A percentile compares a stretch with the other conserved stretches of the same genome.
Conservation (phyloP, 495 filamentous ascomycete genomes). For the Corynascus novoguineensis region DNA sequence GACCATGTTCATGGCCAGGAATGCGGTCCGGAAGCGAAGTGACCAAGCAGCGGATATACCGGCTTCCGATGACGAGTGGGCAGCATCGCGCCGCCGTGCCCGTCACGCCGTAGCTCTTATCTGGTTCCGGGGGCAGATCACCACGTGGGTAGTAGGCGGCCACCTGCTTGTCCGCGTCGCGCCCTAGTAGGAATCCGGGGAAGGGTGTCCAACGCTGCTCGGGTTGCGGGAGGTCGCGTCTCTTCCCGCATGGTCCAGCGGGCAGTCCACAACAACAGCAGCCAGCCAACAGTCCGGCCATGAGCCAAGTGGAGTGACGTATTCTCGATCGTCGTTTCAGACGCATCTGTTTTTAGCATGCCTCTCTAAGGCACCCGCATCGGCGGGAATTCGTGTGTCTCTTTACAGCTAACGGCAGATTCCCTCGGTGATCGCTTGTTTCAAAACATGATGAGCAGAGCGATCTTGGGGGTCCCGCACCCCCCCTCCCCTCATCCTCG, state of each 20-base stretch:
- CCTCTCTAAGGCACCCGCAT: neutral
- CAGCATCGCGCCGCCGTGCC: conserved; percentile 1
- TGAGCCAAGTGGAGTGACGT: neutral
- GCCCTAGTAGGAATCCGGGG: neutral
- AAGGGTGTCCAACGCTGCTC: neutral
- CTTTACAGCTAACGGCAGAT: conserved; percentile 6
- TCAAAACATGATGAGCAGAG: conserved; percentile 17
- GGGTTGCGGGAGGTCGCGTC: neutral
- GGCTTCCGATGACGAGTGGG: neutral
- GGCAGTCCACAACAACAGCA: neutral
- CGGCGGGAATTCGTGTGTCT: neutral
- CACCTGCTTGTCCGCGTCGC: neutral
- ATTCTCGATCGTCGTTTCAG: neutral
- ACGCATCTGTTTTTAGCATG: conserved; percentile 12
- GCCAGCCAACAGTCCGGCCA: neutral
- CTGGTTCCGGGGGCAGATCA: conserved; percentile 4
- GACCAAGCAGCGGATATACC: conserved; percentile 7
- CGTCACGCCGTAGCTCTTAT: neutral
- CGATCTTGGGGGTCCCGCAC: conserved; percentile 9
- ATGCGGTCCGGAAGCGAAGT: neutral
- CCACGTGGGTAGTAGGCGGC: conserved; percentile 8
- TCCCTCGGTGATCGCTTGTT: conserved; percentile 17
- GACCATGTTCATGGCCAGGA: neutral
- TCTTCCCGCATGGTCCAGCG: neutral
- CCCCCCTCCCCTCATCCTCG: neutral